Conservation (phyloP, 768 basidiomycete genomes). For the Pleurotus platypus region DNA sequence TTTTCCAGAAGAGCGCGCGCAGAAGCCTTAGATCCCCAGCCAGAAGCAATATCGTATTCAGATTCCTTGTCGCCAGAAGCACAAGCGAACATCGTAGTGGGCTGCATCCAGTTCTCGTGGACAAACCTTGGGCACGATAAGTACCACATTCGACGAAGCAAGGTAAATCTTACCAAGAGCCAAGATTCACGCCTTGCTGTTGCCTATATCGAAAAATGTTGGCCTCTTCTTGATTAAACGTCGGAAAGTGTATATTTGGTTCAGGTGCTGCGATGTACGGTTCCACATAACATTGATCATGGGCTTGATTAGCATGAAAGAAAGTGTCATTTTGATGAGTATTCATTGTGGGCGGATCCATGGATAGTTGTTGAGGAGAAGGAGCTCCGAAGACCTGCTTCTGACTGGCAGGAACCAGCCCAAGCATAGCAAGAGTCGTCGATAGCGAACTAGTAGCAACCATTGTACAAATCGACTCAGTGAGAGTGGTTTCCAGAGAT, state of each 20-base stretch:
- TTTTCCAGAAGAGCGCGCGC: constrained; percentile 55
- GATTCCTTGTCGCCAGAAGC: constrained; percentile 47
- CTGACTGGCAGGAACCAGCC: background rate
- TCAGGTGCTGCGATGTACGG: constrained; percentile 24
- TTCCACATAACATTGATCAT: constrained; percentile 22
- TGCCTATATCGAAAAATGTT: constrained; percentile 57
- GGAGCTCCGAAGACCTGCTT: background rate
- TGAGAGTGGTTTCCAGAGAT: background rate
- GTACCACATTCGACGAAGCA: background rate
- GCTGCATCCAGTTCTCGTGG: constrained; percentile 73
- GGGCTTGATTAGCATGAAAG: constrained; percentile 2
- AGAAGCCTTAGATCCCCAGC: constrained; percentile 43
- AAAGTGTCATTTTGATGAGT: background rate
- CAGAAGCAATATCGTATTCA: constrained; percentile 65
- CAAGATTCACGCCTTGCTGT: constrained; percentile 63
- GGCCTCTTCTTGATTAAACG: constrained; percentile 47
- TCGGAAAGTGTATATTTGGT: constrained; percentile 35
- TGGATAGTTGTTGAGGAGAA: background rate
- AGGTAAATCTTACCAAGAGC: constrained; percentile 45
- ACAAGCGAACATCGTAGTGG: constrained; percentile 52
- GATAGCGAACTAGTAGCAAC: background rate
- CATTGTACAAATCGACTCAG: background rate
- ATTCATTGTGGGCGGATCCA: background rate
- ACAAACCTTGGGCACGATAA: constrained; percentile 50
- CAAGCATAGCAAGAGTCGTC: background rate